Evolutionary conservation across 2,329 filamentous ascomycete genomes (phyloP).

Genomic region (Ciborinia camelliae): DNA sequence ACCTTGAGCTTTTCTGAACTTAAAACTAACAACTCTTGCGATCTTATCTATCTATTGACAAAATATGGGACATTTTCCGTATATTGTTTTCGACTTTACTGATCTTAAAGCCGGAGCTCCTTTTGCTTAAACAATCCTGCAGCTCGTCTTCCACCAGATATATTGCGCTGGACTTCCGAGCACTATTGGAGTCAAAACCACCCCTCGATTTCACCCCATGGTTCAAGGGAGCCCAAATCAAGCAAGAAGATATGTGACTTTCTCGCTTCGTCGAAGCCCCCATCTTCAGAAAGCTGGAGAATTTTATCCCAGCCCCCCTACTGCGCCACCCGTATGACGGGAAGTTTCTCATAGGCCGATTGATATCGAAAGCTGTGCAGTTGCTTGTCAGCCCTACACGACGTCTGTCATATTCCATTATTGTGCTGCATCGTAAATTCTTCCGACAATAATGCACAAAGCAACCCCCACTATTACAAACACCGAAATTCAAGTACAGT

Average conservation of each 20-base stretch:
- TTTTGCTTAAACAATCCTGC: background rate
- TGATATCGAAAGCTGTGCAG: background rate
- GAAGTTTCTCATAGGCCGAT: background rate
- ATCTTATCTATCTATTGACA: background rate
- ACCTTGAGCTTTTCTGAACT: background rate
- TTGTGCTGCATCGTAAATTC: background rate
- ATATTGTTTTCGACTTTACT: background rate
- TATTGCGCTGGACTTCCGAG: background rate
- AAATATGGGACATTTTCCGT: background rate
- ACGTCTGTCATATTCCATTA: background rate
- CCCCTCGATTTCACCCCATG: background rate
- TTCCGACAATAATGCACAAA: background rate
- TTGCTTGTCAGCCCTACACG: background rate
- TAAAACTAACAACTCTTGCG: background rate
- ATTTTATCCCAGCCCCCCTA: constrained; percentile 1
- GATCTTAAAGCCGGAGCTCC: background rate
- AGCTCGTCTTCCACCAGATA: background rate
- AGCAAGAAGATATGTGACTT: background rate
- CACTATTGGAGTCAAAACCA: background rate
- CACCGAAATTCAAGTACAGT: background rate
- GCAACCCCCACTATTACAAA: background rate
- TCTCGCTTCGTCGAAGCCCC: background rate
- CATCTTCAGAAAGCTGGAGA: constrained; percentile 5
- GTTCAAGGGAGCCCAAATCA: background rate
- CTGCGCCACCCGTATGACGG: background rate